Conservation (phyloP, 306 rosid species). For the Pyrus communis region DNA sequence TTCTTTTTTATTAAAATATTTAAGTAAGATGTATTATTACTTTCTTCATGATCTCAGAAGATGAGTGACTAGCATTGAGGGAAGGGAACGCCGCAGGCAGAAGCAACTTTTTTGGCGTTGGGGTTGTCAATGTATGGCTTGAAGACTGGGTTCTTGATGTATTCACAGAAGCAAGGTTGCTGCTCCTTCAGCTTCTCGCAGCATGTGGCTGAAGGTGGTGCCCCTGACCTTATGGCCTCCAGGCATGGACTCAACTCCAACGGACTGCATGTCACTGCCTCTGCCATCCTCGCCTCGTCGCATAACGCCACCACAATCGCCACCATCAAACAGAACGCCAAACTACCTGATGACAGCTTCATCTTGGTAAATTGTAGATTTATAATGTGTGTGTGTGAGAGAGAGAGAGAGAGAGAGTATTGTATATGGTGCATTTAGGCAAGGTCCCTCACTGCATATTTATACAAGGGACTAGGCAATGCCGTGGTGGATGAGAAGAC, state of each 20-base stretch:
- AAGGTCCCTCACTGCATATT: not conserved
- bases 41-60: not conserved
- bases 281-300: not conserved
- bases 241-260: constrained; percentile 19
- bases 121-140: constrained; percentile 29
- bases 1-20: not conserved
- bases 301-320: not conserved
- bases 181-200: constrained; percentile 54
- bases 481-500: not conserved
- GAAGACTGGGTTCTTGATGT: constrained; percentile 43
- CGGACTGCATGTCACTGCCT: constrained; percentile 10
- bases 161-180: constrained; percentile 50
- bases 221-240: not conserved
- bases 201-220: constrained; percentile 33
- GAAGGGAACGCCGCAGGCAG: constrained; percentile 34
- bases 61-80: constrained; percentile 24
- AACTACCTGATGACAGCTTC: not conserved
- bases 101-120: constrained; percentile 28
- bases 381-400: too few relatives aligned
- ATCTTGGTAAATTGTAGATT: not conserved
- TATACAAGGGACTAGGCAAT: not conserved
- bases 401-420: not conserved
- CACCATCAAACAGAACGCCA: constrained; percentile 11
- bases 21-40: too few relatives aligned
- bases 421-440: not conserved